Base-by-base conservation (phyloP, 202 grass and related monocot genomes). In the Elaeis oleifera region DNA sequence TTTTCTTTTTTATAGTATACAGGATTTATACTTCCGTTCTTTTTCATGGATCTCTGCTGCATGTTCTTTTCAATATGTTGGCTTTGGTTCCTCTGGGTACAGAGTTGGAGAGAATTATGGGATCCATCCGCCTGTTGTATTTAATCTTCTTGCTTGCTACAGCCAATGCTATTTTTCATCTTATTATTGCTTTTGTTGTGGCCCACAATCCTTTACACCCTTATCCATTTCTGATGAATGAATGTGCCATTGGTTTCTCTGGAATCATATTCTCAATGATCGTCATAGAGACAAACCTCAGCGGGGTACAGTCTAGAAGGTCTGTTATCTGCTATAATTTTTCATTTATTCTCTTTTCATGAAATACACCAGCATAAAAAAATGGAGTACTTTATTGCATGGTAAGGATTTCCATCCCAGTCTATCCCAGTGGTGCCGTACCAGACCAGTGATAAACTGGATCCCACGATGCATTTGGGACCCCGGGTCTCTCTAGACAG, bases 41-140 rank as follows among this genome's bases (percentile, higher is more conserved):
- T 21, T 99, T 99, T 75, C 94, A 99, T 80, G 94, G 82, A 17
- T 92, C 84, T 72, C 27, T 99, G 67, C 82, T 99, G 60, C 94
- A 99, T 78, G 82, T 99, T 67, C 66, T 84, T 63, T 99, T 99
- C 82, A 99, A 99, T 69, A 99, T 99, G 94, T 75, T 99, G 74
- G 85, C 94, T 54, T 70, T 99, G 69, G 79, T 84, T 56, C 94
- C 94, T 56, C 68, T 99, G 79, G 94, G 94, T 26, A 81, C 72
- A 0, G 94, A 89, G 56, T 73, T 99, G 80, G 94, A 99, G 66
- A 92, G 88, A 70, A 99, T 99, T 67, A 99, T 99, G 94, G 94
- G 94, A 73, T 94, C 88, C 68, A 61, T 99, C 60, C 74, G 82
- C 23, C 85, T 99, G 49, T 84, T 99, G 50, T 99, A 89, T 73